Percentiles rank a stretch among this genome's conserved stretches.
Evolutionary conservation across 352 stramenopile species (phyloP).

Genomic region (Phytophthora rubi): DNA sequence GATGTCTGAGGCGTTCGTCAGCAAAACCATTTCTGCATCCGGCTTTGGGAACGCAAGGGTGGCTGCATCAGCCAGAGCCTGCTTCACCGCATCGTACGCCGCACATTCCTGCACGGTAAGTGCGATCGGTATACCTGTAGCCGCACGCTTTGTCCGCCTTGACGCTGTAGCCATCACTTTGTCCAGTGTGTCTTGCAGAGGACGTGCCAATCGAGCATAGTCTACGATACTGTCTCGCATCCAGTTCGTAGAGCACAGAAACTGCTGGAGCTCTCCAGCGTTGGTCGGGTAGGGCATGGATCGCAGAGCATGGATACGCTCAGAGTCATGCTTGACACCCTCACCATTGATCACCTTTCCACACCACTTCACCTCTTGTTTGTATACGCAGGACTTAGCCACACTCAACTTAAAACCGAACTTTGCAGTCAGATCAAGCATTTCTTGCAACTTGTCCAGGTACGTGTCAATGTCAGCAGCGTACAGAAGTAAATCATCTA

Average conservation of each 20-base stretch:
- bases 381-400: constrained; percentile 28
- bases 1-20: constrained; percentile 6
- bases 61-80: constrained; percentile 11
- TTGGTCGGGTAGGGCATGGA: constrained; percentile 4
- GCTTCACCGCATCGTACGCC: constrained; percentile 14
- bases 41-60: constrained; percentile 21
- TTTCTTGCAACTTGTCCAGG: constrained; percentile 25
- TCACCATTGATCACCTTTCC: constrained; percentile 21
- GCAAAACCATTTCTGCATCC: constrained; percentile 8
- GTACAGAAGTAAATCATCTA: constrained; percentile 44
- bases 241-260: constrained; percentile 22
- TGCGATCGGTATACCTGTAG: constrained; percentile 2
- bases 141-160: constrained; percentile 10
- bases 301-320: neutral
- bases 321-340: constrained; percentile 14
- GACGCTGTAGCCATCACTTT: neutral
- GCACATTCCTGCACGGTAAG: neutral
- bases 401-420: constrained; percentile 35
- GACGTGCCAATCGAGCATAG: constrained; percentile 6
- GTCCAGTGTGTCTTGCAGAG: constrained; percentile 8
- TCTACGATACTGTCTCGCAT: constrained; percentile 11
- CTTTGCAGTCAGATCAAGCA: constrained; percentile 23
- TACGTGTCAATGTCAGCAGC: constrained; percentile 32
- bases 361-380: constrained; percentile 28
- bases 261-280: constrained; percentile 13